Base-by-base conservation (phyloP, 2,329 filamentous ascomycete genomes). In the Aspergillus fijiensis region DNA sequence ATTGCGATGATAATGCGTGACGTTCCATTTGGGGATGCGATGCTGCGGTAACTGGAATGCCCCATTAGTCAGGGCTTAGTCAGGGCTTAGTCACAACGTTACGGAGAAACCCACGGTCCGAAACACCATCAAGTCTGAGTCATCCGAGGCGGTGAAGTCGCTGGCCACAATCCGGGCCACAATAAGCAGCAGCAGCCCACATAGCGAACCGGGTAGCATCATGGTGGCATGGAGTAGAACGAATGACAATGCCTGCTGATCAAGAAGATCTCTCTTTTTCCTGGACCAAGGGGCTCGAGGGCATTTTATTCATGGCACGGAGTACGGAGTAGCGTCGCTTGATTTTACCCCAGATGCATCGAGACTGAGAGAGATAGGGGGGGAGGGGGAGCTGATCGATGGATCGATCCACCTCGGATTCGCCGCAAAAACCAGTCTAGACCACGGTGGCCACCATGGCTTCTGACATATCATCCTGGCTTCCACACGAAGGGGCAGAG, bases 1-100 rank as follows among this genome's bases (percentile, higher is more conserved):
- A 5, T 59, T 27, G 29, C 51, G 57, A 42, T 59, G 51, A 12
- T 55, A 39, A 21, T 59, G 49, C 19, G 52, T 52, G 57, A 54
- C 19, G 27, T 55, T 49, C 12, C 25, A 59, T 55, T 55, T 59
- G 10, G 54, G 42, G 23, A 48, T 48, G 45, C 57, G 57, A 45
- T 54, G 39, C 11, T 59, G 39, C 16, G 57, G 57, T 14, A 59
- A 25, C 57, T 59, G 51, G 2, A 1, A 1, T 2, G 29, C 11
- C n/a, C 1, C 27, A 21, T n/a, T 14, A 33, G 31, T 31, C 49
- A 33, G n/a, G 1, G 11, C 49, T 3, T 12, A 21, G 9, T 35
- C 49, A 33, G 27, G 2, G 11, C 49, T 3, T 12, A 21, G 9
- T 23, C 49, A 21, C 21, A 21, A 21, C 21, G 21, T 21, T 2